These are phyloP conservation scores for Ceratocystis destructans DNA, from an alignment of 2,329 filamentous ascomycete genomes.

Conservation along the genomic window DNA sequence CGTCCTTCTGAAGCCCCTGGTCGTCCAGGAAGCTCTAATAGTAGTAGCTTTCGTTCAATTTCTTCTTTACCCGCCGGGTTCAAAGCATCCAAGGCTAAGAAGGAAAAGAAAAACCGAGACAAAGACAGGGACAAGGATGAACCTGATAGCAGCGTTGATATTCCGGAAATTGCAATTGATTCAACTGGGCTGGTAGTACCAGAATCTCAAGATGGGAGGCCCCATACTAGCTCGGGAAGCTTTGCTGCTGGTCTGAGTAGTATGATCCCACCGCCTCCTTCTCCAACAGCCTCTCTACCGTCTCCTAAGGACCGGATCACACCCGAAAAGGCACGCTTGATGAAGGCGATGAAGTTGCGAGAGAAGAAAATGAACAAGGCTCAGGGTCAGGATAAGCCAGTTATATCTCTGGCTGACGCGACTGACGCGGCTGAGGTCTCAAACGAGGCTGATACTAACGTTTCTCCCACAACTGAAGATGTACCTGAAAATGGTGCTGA, in stretches of 20 bases:
- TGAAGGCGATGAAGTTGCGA: conserved; percentile 85
- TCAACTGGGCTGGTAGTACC: conserved; percentile 23
- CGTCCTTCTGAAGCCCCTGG: conserved; percentile 59
- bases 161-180: conserved; percentile 28
- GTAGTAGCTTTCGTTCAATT: conserved; percentile 52
- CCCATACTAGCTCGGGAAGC: conserved; percentile 26
- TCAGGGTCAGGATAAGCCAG: background rate
- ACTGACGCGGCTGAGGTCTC: background rate
- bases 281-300: conserved; percentile 21
- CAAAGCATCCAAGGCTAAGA: conserved; percentile 37
- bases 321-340: conserved; percentile 77
- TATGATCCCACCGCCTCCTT: conserved; percentile 14
- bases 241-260: conserved; percentile 8
- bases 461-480: background rate
- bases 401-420: background rate
- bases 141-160: conserved; percentile 22
- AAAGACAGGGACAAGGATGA: conserved; percentile 24
- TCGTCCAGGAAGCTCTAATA: conserved; percentile 47
- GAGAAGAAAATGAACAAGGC: conserved; percentile 49
- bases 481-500: background rate
- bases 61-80: conserved; percentile 71
- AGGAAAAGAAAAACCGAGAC: conserved; percentile 17
- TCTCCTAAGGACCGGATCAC: conserved; percentile 45
- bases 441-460: conserved; percentile 21
- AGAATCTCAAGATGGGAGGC: conserved; percentile 24